Evolutionary conservation across 805 yeast genomes (phyloP), one percentile per base, ranked within the genome.

Genomic region (Metschnikowia kofuensis): DNA sequence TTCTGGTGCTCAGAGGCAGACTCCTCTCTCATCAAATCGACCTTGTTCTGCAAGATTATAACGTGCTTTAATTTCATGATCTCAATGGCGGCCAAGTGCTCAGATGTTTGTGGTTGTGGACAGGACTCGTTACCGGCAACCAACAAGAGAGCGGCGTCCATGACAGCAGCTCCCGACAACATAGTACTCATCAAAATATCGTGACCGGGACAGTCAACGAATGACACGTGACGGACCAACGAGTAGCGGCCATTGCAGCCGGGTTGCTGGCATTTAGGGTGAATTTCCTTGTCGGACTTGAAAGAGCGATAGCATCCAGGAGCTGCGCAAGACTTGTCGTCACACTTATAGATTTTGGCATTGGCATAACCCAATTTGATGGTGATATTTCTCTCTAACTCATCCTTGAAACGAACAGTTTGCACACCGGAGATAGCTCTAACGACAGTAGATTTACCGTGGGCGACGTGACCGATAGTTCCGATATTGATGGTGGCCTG

Each of bases 201-300:
- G 87, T 94, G 99, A 71, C 99, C 99, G 52, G 99, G 99, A 78
- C 99, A 95, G 78, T 94, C 99, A 53, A 95, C 99, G 64, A 95
- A 95, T 10, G 97, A 89, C 46, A 94, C 99, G 68, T 94, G 99
- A 74, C 99, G 89, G 38, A 90, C 83, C 60, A 94, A 79, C 62
- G 82, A 81, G 73, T 90, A 91, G 67, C 96, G 87, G 48, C 96
- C 96, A n/a, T 68, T 69, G 71, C 96, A 89, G 10, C 94, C 96
- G 56, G 85, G 84, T 60, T 89, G 82, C 64, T 85, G 87, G 74
- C 97, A 89, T 66, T 85, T 86, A 59, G 99, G 99, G 66, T 82
- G 79, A 60, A 94, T 88, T 75, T 94, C 99, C 72, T 88, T 92
- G 67, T 89, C 97, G 31, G 96, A 86, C 63, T 92, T 87, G 75